Evolutionary conservation across 345 rosid species (phyloP), one percentile per base, ranked within the genome.

Genomic region (Populus ilicifolia): DNA sequence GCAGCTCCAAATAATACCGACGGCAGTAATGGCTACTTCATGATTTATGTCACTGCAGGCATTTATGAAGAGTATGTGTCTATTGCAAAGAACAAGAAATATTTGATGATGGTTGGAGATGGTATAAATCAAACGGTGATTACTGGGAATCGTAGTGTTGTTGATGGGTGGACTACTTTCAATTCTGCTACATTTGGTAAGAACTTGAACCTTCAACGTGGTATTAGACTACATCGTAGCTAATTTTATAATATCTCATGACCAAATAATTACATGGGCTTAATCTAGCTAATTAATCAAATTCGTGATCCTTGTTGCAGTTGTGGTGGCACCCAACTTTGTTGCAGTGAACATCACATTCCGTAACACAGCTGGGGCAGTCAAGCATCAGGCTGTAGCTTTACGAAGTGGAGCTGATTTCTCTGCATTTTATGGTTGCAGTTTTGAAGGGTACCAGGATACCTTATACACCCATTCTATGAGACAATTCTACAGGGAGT

Each of bases 361-460:
- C 85, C 94, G 87, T 5, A 95, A 95, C 83, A 93, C 97, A 1
- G 98, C 98, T 1, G 98, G 98, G 4, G 87, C 97, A 33, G 76
- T 71, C 80, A 93, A 91, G 80, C 94, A 91, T 78, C 98, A 94
- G 27, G 98, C 98, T 0, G 98, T 94, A 1, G 98, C 98, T 0
- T 64, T 91, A 14, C 84, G 97, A 20, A 90, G 67, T 52, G 93
- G 95, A 21, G 94, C 93, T 0, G 98, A 94, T 83, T 73, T 93
- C 11, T 94, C 98, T 0, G 78, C 88, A 33, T 94, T 94, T 77
- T 93, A 94, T 43, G 81, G 89, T 36, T 93, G 98, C 86, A 91
- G 98, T 56, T 91, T 94, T 16, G 98, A 91, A 75, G 98, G 81
- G 21, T 94, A 90, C 73, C 99, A 93, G 82, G 99, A 95, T 80